Evolutionary conservation across 345 rosid genomes (phyloP).

Genomic region (Gynandropsis gynandra): DNA sequence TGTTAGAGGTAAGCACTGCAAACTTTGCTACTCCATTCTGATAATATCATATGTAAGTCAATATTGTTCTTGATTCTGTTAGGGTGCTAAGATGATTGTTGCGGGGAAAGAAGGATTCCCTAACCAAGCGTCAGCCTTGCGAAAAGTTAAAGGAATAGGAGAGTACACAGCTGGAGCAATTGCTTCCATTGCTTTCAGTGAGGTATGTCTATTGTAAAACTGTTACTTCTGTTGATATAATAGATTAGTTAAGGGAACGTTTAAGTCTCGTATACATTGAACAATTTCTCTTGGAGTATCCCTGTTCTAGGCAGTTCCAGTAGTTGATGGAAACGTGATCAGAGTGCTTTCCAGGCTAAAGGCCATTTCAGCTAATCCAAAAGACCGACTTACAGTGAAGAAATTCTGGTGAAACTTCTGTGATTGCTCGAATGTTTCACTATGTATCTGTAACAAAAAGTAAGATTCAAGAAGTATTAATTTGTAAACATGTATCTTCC

Average conservation of each 20-base stretch:
- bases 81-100: constrained; percentile 74
- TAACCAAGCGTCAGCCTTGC: constrained; percentile 34
- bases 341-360: constrained; percentile 73
- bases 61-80: constrained; percentile 42
- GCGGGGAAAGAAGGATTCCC: constrained; percentile 49
- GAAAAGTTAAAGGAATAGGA: constrained; percentile 66
- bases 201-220: constrained; percentile 35
- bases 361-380: constrained; percentile 80
- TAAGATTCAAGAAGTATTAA: neutral
- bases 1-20: constrained; percentile 54
- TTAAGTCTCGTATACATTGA: no score
- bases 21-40: constrained; percentile 1
- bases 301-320: constrained; percentile 51
- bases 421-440: constrained; percentile 1
- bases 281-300: constrained; percentile 13
- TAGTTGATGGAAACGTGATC: constrained; percentile 69
- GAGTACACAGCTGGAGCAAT: constrained; percentile 81
- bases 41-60: constrained; percentile 27
- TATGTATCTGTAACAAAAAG: constrained; percentile 10
- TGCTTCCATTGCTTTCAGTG: constrained; percentile 71
- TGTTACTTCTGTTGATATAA: constrained; percentile 6
- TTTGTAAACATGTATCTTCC: constrained; percentile 12
- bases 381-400: constrained; percentile 48
- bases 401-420: constrained; percentile 57
- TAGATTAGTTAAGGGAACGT: neutral